Evolutionary conservation across 306 rosid genomes (phyloP).

Genomic region (Astragalus membranaceus): DNA sequence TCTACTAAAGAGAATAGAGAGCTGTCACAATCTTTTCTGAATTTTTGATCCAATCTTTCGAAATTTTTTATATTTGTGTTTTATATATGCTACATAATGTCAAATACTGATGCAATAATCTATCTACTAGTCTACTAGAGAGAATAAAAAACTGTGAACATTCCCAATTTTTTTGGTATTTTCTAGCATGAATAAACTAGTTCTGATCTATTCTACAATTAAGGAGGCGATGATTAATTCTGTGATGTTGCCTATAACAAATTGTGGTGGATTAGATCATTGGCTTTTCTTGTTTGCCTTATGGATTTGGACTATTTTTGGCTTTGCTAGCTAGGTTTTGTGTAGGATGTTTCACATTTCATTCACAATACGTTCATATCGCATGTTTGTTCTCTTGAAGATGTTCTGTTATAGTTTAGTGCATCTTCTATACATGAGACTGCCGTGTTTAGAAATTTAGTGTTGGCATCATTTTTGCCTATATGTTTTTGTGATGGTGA

Average conservation of each 20-base stretch:
- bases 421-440: not conserved
- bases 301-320: too few relatives aligned
- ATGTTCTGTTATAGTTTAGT: not conserved
- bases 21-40: too few relatives aligned
- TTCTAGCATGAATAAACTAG: slow-evolving; percentile 3
- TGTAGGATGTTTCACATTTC: too few relatives aligned
- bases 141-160: not conserved
- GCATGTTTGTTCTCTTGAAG: slow-evolving; percentile 1
- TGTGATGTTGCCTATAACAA: not conserved
- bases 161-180: not conserved
- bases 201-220: not conserved
- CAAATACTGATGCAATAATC: not conserved
- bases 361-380: not conserved
- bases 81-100: too few relatives aligned
- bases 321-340: too few relatives aligned
- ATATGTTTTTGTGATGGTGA: not conserved
- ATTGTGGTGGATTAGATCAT: not conserved
- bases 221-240: not conserved
- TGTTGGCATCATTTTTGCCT: not conserved
- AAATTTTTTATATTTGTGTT: too few relatives aligned
- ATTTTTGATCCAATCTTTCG: too few relatives aligned
- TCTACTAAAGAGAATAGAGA: too few relatives aligned
- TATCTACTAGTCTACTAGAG: not conserved
- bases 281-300: slow-evolving; percentile 3
- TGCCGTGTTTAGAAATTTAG: not conserved